Evolutionary conservation across 2,329 filamentous ascomycete genomes (phyloP).

Genomic region (Ophiostoma pallidulum): DNA sequence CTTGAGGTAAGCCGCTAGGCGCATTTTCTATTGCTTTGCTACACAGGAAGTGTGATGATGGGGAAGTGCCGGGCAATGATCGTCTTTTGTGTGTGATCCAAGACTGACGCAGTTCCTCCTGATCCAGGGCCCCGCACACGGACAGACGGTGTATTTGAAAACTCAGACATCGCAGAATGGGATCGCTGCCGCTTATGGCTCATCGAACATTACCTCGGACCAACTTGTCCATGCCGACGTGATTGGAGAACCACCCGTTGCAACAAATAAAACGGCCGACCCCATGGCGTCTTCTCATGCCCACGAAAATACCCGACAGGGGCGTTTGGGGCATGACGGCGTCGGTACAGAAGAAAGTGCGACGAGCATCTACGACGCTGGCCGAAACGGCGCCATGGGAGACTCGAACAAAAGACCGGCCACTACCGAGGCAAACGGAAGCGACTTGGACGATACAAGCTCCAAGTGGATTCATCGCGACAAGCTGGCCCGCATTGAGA

Average conservation of each 20-base stretch:
- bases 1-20: conserved; percentile 15
- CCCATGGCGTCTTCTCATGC: conserved; percentile 15
- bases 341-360: conserved; percentile 37
- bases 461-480: conserved; percentile 82
- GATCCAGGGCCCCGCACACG: conserved; percentile 13
- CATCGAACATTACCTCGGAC: not conserved
- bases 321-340: conserved; percentile 27
- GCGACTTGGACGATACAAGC: conserved; percentile 39
- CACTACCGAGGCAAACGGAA: conserved; percentile 23
- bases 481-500: conserved; percentile 75
- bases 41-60: too few species aligned
- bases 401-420: conserved; percentile 18
- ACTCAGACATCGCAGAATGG: not conserved
- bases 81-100: too few species aligned
- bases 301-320: conserved; percentile 26
- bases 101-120: too few species aligned
- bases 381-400: not conserved
- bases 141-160: conserved; percentile 5
- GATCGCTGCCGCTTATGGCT: not conserved
- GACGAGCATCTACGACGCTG: conserved; percentile 30
- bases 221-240: not conserved
- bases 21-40: not conserved
- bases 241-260: not conserved
- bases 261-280: conserved; percentile 11
- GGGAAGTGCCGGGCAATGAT: too few species aligned